Evolutionary conservation across 139 green algal species (phyloP).

Genomic region (Penium margaritaceum): DNA sequence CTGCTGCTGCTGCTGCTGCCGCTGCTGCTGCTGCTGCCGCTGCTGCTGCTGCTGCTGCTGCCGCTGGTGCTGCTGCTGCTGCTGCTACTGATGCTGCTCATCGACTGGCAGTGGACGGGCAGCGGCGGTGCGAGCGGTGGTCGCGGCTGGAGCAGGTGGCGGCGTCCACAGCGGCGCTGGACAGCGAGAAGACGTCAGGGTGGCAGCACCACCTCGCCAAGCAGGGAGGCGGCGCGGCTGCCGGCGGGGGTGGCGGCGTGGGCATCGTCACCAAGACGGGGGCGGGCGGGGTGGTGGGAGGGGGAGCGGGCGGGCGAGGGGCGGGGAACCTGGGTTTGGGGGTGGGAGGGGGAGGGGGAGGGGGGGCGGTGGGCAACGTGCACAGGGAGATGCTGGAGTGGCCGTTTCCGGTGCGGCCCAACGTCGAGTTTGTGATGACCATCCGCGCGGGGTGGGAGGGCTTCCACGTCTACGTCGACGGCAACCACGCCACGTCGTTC

Average conservation of each 20-base stretch:
- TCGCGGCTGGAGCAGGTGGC: slow-evolving; percentile 4
- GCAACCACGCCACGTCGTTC: slow-evolving; percentile 34
- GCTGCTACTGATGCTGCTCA: too few species aligned
- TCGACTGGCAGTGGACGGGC: slow-evolving; percentile 41
- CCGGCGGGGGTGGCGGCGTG: background rate
- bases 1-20: too few species aligned
- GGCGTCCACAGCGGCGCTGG: too few species aligned
- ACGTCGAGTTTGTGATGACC: slow-evolving; percentile 30
- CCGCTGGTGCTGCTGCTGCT: too few species aligned
- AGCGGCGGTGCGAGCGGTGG: slow-evolving; percentile 36
- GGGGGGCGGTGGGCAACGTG: background rate
- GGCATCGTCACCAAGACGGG: too few species aligned
- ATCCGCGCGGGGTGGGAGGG: slow-evolving; percentile 37
- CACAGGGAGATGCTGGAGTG: background rate
- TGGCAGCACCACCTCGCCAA: slow-evolving; percentile 30
- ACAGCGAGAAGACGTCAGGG: slow-evolving; percentile 22
- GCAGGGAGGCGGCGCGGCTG: too few species aligned
- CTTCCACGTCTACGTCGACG: slow-evolving; percentile 37
- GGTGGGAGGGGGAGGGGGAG: too few species aligned
- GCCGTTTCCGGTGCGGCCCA: slow-evolving; percentile 23
- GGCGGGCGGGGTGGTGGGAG: too few species aligned
- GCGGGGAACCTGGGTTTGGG: too few species aligned
- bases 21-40: too few species aligned
- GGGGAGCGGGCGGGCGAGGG: too few species aligned
- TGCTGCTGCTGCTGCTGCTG: too few species aligned